Base-by-base conservation (phyloP, 345 rosid genomes). In the Durio zibethinus region DNA sequence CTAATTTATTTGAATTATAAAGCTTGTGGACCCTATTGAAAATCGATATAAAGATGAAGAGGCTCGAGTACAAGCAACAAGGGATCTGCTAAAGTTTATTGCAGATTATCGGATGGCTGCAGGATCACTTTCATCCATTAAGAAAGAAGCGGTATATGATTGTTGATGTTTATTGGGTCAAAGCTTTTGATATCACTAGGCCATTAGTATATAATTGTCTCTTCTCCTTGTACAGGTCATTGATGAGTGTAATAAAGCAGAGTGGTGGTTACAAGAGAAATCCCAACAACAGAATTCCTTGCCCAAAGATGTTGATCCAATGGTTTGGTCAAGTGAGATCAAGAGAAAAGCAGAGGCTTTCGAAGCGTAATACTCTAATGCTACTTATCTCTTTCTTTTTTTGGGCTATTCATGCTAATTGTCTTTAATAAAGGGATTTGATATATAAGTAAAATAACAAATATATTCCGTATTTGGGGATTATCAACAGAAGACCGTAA, bases 11-110 rank as follows among this genome's bases (percentile, higher is more conserved):
- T 72, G 53, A 73, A 38, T 63, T 20, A 75, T 62, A 60, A 77
- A 90, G 94, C 85, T 90, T 77, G 83, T 92, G 25, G 93, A 90
- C 76, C 95, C 97, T 23, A 80, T 90, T 76, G 92, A 88, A 75
- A 78, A 62, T 25, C 93, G 95, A 53, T 85, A 81, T 74, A 88
- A 83, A 81, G 92, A 92, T 43, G 95, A 84, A 79, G 88, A 87
- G 72, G 93, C 90, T 25, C 79, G 94, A 78, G 84, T 62, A 36
- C 82, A 86, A 73, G 92, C 93, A 57, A 81, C 89, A 36, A 87
- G 83, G 50, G 87, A 88, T 82, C 86, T 92, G 72, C 64, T 85
- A 42, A 90, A 82, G 73, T 84, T 80, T 60, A 82, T 88, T 25
- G 86, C 54, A 53, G 89, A 89, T 20, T 81, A 89, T 33, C 83